Percentiles rank a stretch among this genome's conserved stretches.
Conservation (phyloP, 1,139 yeast genomes). For the Meyerozyma carpophila region DNA sequence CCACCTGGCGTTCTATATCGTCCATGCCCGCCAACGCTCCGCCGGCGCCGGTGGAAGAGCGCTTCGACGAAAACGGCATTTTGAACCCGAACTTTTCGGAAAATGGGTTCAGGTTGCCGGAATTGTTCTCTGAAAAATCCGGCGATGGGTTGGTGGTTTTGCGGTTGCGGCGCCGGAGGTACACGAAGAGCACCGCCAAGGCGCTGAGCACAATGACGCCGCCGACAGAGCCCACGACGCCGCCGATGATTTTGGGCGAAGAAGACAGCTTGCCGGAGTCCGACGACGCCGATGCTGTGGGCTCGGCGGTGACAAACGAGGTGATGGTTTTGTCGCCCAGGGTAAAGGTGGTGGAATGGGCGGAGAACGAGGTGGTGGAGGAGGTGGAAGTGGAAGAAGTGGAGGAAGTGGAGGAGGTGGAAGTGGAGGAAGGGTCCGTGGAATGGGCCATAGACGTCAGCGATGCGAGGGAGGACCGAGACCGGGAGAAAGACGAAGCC, state of each 20-base stretch:
- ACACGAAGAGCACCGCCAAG: slow-evolving; percentile 31
- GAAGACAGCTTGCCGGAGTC: slow-evolving; percentile 7
- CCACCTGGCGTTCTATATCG: slow-evolving; percentile 20
- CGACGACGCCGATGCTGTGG: slow-evolving; percentile 10
- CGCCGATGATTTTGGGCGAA: slow-evolving; percentile 39
- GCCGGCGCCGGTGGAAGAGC: slow-evolving; percentile 7
- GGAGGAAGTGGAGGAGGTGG: neutral
- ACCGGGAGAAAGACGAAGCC: slow-evolving; percentile 3
- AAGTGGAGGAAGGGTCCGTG: too few relatives aligned
- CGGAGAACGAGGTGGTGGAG: slow-evolving; percentile 3
- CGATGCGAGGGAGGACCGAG: slow-evolving; percentile 8
- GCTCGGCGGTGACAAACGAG: slow-evolving; percentile 31
- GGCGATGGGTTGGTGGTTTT: slow-evolving; percentile 38
- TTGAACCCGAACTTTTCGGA: slow-evolving; percentile 19
- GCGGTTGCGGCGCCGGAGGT: slow-evolving; percentile 28
- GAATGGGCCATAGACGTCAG: slow-evolving; percentile 7
- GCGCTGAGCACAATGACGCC: slow-evolving; percentile 40
- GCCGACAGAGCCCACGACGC: slow-evolving; percentile 45
- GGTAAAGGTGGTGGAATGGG: slow-evolving; percentile 19
- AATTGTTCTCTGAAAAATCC: slow-evolving; percentile 31
- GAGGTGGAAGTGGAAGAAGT: slow-evolving; percentile 2
- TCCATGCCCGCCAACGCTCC: slow-evolving; percentile 14
- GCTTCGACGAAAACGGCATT: slow-evolving; percentile 23
- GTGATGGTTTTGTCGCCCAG: slow-evolving; percentile 38
- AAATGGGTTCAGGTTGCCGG: slow-evolving; percentile 1